Evolutionary conservation across 2,329 filamentous ascomycete species (phyloP), one percentile per base, ranked within the genome.

Genomic region (Penicillium expansum): DNA sequence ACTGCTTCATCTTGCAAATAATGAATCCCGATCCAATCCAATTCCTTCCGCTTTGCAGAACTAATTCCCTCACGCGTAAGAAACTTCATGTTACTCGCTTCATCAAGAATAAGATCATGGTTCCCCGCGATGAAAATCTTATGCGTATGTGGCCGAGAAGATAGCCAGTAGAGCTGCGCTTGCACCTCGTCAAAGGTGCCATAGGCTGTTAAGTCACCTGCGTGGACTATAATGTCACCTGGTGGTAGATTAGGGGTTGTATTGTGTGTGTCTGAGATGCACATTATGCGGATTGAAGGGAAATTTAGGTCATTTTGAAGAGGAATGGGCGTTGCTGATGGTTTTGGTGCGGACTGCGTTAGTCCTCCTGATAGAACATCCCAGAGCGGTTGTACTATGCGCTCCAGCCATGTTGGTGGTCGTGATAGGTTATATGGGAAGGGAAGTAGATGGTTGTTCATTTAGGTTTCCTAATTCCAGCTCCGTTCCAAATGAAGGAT

Each of bases 91-190:
- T 56, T 45, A 37, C 53, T 44, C 4, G 54, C 24, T 20, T 54
- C 32, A 38, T 69, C 63, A 9, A 71, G 58, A 4, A 65, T 39
- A 6, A 76, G 52, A 50, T 80, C 78, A 56, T 80, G 79, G 51
- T 81, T 82, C 4, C 79, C 80, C 16, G 74, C 78, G 6, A 82
- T 66, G 5, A 80, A 70, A 41, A 81, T 68, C 61, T 82, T 82
- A 65, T 77, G 62, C 6, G 55, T 43, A 55, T 80, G 78, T 0
- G 75, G 68, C 52, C 76, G 75, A 0, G 62, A 45, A 9, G 63
- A 62, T 10, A 82, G 64, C 80, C 79, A 83, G n/a, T 63, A 52
- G 10, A 81, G 58, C 11, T 72, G 62, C 2, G 69, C 68, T 45
- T 76, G 65, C 0, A 81, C 60, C 58, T 80, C 78, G 5, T 67